Percentiles rank a stretch among this genome's conserved stretches.
Evolutionary conservation across 495 filamentous ascomycete species (phyloP).

Genomic region (Hyaloscypha variabilis): DNA sequence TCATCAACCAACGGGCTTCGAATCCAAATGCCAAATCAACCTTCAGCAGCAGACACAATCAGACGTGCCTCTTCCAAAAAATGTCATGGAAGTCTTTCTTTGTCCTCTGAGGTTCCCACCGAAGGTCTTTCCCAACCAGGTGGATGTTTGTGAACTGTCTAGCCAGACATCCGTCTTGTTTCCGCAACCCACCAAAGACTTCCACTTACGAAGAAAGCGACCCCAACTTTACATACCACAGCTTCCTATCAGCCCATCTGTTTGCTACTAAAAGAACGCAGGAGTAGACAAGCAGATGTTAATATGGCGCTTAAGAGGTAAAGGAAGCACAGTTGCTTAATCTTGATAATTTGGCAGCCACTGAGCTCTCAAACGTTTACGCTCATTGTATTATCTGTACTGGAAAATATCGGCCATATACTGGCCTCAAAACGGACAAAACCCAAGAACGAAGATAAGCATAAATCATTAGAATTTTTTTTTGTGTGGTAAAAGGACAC

Average conservation of each 20-base stretch:
- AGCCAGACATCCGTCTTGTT: background rate
- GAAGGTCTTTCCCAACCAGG: conserved; percentile 12
- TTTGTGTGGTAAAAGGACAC: background rate
- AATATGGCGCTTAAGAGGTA: too few species aligned
- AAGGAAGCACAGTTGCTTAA: too few species aligned
- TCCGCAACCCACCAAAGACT: background rate
- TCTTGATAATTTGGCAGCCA: too few species aligned
- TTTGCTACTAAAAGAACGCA: too few species aligned
- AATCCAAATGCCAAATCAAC: background rate
- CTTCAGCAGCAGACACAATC: background rate
- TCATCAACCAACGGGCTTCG: too few species aligned
- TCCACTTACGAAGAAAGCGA: conserved; percentile 38
- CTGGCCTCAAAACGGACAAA: too few species aligned
- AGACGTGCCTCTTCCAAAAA: conserved; percentile 18
- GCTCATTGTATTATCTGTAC: too few species aligned
- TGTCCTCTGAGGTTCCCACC: conserved; percentile 21
- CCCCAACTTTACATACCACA: conserved; percentile 37
- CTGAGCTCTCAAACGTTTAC: too few species aligned
- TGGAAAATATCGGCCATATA: too few species aligned
- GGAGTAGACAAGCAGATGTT: too few species aligned
- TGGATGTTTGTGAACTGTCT: conserved; percentile 1
- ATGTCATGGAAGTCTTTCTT: conserved; percentile 20
- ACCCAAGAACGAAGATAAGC: too few species aligned
- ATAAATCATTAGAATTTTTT: too few species aligned
- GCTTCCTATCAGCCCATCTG: conserved; percentile 27